Evolutionary conservation across 345 rosid species (phyloP).

Genomic region (Eucalyptus microcorys): DNA sequence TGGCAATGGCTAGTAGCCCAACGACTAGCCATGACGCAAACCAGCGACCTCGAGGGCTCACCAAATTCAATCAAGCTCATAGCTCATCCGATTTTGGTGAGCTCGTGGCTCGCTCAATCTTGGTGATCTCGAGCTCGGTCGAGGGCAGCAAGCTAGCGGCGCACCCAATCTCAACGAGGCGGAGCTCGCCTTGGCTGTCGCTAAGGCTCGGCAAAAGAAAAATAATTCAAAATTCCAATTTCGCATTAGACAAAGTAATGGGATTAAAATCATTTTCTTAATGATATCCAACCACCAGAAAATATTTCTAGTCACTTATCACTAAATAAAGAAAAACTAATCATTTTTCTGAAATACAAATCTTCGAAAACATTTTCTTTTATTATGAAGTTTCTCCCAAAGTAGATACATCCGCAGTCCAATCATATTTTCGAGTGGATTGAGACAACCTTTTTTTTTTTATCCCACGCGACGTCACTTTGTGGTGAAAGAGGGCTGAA

Average conservation of each 20-base stretch:
- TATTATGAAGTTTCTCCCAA: background rate
- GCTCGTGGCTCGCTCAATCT: accelerated
- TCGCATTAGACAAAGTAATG: accelerated
- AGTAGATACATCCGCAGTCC: background rate
- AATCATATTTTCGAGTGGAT: background rate
- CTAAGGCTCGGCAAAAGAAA: background rate
- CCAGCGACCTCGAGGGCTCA: accelerated
- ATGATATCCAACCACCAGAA: background rate
- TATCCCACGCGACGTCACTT: background rate
- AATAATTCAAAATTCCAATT: background rate
- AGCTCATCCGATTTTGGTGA: background rate
- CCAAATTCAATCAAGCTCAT: background rate
- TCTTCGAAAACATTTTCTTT: background rate
- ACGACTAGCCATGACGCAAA: accelerated
- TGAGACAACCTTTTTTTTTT: background rate
- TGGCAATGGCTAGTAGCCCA: accelerated
- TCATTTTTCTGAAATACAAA: background rate
- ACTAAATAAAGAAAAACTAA: background rate
- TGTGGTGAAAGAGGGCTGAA: background rate
- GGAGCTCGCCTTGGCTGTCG: accelerated
- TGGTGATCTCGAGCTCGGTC: accelerated
- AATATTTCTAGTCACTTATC: accelerated
- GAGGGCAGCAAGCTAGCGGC: accelerated
- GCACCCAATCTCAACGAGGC: accelerated
- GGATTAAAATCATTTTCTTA: background rate